These are phyloP conservation scores for Globisporangium echinulatum DNA, from an alignment of 352 stramenopile species.

Conservation along the genomic window DNA sequence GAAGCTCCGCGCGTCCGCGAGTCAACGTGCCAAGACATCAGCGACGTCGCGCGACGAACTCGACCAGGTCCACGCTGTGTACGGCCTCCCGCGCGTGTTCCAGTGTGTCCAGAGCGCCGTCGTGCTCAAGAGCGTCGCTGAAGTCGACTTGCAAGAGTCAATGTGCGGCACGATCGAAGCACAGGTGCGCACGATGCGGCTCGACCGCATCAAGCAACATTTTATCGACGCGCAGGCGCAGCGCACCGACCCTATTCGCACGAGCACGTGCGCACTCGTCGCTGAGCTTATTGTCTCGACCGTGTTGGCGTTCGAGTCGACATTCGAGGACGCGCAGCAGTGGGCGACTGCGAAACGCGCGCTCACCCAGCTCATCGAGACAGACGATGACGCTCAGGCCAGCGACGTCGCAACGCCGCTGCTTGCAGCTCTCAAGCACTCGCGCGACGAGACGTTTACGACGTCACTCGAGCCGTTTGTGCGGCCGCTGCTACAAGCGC, in stretches of 20 bases:
- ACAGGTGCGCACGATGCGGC: slow-evolving; percentile 32
- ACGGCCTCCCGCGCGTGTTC: slow-evolving; percentile 49
- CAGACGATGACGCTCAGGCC: neutral
- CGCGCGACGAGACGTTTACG: slow-evolving; percentile 13
- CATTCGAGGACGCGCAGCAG: slow-evolving; percentile 19
- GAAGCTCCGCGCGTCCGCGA: slow-evolving; percentile 37
- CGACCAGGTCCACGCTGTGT: slow-evolving; percentile 35
- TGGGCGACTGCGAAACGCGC: slow-evolving; percentile 24
- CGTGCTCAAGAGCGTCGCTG: slow-evolving; percentile 46
- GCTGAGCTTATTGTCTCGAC: slow-evolving; percentile 43
- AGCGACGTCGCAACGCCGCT: neutral
- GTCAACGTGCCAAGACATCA: slow-evolving; percentile 10
- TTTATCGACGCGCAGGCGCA: slow-evolving; percentile 23
- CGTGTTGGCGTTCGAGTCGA: slow-evolving; percentile 47
- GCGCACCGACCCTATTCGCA: slow-evolving; percentile 13
- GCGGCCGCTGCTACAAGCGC: slow-evolving; percentile 8
- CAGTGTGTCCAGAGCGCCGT: slow-evolving; percentile 48
- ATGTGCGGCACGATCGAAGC: slow-evolving; percentile 48
- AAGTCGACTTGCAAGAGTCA: slow-evolving; percentile 56
- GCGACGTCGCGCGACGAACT: slow-evolving; percentile 24
- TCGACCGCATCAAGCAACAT: slow-evolving; percentile 47
- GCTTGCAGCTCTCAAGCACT: slow-evolving; percentile 11
- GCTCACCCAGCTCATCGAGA: slow-evolving; percentile 1
- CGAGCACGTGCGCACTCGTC: slow-evolving; percentile 22
- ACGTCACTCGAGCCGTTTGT: slow-evolving; percentile 9